Conservation (phyloP, 1,284 basidiomycete genomes). For the Puccinia triticina region DNA sequence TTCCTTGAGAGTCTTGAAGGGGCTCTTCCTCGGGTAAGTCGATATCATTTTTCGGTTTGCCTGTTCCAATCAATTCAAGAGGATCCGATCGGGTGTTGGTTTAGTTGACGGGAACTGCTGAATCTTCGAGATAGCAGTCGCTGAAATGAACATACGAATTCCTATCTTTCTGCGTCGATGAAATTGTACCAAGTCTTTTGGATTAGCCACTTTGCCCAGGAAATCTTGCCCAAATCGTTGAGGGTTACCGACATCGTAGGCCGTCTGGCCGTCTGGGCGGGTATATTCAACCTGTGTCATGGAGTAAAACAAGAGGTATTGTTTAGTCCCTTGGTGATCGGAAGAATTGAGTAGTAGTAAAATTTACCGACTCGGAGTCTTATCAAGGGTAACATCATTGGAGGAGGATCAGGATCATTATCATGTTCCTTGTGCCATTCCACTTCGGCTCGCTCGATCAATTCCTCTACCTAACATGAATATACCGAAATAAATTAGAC, state of each 20-base stretch:
- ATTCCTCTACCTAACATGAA: constrained; percentile 69
- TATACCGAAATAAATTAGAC: not conserved
- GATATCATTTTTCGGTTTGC: constrained; percentile 57
- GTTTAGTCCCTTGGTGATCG: not conserved
- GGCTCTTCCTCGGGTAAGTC: constrained; percentile 55
- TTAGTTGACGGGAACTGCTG: not conserved
- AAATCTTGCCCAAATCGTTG: constrained; percentile 97
- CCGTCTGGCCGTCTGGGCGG: constrained; percentile 64
- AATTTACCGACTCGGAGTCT: constrained; percentile 71
- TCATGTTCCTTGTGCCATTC: constrained; percentile 78
- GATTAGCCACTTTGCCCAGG: constrained; percentile 86
- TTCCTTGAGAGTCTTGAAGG: constrained; percentile 19
- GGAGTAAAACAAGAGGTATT: not conserved
- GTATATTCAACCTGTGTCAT: constrained; percentile 76
- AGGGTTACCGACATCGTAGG: constrained; percentile 87
- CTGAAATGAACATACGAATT: constrained; percentile 38
- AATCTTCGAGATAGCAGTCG: not conserved
- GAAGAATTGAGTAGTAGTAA: not conserved
- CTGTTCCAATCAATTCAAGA: constrained; percentile 32
- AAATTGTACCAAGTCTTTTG: constrained; percentile 86
- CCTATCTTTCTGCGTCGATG: constrained; percentile 75
- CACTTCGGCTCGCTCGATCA: constrained; percentile 75
- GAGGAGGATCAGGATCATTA: constrained; percentile 63
- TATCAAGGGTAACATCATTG: constrained; percentile 81
- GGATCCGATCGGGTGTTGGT: not conserved